phyloP scores from a whole-genome alignment of 139 green algal species.

The Chlorella sp. region DNA sequence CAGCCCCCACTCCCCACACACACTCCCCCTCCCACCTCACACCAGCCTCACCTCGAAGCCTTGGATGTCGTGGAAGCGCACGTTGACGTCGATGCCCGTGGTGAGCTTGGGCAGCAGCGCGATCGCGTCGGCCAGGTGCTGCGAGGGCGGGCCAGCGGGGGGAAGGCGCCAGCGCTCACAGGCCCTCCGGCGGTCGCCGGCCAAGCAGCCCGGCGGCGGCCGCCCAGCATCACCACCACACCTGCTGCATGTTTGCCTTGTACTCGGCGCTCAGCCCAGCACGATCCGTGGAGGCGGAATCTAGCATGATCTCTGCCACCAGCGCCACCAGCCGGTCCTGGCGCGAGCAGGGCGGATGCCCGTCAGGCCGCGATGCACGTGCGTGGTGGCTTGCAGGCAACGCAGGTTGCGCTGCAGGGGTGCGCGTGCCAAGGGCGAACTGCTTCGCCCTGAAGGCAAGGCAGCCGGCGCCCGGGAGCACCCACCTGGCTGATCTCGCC shows the following conservation, averaged over 20 bases:
- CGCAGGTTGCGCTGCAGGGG: too few relatives aligned
- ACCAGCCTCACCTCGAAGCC: conserved; percentile 52
- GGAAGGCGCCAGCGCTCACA: too few relatives aligned
- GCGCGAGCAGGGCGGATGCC: too few relatives aligned
- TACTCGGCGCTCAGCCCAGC: conserved; percentile 33
- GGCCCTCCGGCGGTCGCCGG: not conserved
- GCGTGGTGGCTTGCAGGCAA: too few relatives aligned
- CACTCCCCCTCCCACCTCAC: not conserved
- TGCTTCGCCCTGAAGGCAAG: not conserved
- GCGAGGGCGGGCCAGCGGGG: too few relatives aligned
- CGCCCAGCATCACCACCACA: too few relatives aligned
- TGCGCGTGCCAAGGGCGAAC: too few relatives aligned
- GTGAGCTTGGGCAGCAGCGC: conserved; percentile 71
- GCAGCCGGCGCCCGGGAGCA: too few relatives aligned
- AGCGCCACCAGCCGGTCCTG: conserved; percentile 69
- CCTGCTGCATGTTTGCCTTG: conserved; percentile 62
- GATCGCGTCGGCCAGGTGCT: conserved; percentile 71
- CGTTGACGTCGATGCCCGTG: conserved; percentile 97
- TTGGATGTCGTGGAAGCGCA: conserved; percentile 63
- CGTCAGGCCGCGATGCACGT: too few relatives aligned
- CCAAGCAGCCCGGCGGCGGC: too few relatives aligned
- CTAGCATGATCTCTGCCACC: conserved; percentile 78
- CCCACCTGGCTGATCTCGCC: conserved; percentile 50
- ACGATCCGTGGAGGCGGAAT: conserved; percentile 37
- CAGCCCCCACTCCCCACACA: not conserved